These are phyloP conservation scores for Gigaspora rosea DNA, from an alignment of 192 early-diverging fungal species.

Conservation along the genomic window DNA sequence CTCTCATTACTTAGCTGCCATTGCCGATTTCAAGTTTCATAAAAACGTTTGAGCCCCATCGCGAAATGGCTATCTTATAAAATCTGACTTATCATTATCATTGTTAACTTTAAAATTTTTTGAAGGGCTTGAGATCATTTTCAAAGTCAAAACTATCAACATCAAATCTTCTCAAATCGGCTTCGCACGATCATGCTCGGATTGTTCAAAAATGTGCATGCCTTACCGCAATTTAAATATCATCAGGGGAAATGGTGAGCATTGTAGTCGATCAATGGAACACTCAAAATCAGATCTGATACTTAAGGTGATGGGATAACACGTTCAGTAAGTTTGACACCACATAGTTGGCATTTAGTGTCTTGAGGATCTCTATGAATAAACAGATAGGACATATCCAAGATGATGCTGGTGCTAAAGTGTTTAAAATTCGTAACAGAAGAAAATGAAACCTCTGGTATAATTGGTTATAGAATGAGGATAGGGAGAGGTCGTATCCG, in stretches of 20 bases:
- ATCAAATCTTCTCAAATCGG: slow-evolving; percentile 49
- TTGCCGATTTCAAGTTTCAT: slow-evolving; percentile 62
- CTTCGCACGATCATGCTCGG: slow-evolving; percentile 73
- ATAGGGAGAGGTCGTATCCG: background rate
- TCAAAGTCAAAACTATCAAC: slow-evolving; percentile 4
- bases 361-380: slow-evolving; percentile 37
- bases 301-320: background rate
- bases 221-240: slow-evolving; percentile 51
- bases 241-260: background rate
- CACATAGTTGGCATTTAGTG: slow-evolving; percentile 60
- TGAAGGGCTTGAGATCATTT: background rate
- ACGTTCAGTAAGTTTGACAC: slow-evolving; percentile 45
- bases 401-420: slow-evolving; percentile 34
- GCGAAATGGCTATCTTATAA: slow-evolving; percentile 79
- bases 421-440: slow-evolving; percentile 12
- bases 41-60: slow-evolving; percentile 68
- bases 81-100: slow-evolving; percentile 9
- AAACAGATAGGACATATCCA: slow-evolving; percentile 63
- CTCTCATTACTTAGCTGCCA: slow-evolving; percentile 68
- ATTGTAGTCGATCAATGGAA: background rate
- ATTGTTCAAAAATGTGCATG: slow-evolving; percentile 91
- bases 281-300: background rate
- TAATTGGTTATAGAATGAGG: slow-evolving; percentile 20
- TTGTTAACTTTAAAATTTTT: background rate
- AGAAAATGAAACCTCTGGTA: slow-evolving; percentile 17